Conservation (phyloP, 352 stramenopile genomes). For the Phytophthora boehmeriae region DNA sequence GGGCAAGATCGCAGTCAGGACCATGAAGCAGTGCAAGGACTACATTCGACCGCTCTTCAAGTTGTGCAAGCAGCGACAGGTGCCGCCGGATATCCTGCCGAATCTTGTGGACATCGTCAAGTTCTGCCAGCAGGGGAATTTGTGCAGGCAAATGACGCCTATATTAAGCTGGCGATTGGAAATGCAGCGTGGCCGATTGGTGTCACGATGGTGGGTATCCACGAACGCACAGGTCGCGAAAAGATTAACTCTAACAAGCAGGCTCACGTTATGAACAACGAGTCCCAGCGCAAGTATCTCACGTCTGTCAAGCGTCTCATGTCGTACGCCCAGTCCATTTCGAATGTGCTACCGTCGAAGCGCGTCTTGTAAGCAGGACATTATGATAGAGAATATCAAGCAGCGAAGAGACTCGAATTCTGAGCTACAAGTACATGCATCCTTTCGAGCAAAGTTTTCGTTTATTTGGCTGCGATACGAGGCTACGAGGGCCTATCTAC, state of each 20-base stretch:
- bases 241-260: conserved; percentile 98
- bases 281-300: conserved; percentile 98
- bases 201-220: conserved; percentile 99
- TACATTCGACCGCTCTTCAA: conserved; percentile 99
- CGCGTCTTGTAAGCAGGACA: conserved; percentile 60
- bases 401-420: conserved; percentile 1
- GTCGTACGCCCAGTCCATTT: conserved; percentile 94
- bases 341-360: conserved; percentile 85
- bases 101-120: conserved; percentile 94
- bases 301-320: conserved; percentile 98
- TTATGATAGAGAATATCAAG: not conserved
- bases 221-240: conserved; percentile 94
- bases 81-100: conserved; percentile 89
- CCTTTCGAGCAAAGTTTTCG: conserved; percentile 9
- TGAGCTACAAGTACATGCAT: conserved; percentile 5
- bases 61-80: conserved; percentile 92
- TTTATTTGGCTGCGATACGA: conserved; percentile 15
- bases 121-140: conserved; percentile 95
- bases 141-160: conserved; percentile 96
- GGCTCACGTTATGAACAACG: conserved; percentile 99
- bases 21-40: conserved; percentile 98
- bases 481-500: not conserved
- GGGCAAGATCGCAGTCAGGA: conserved; percentile 96
- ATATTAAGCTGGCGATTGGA: conserved; percentile 98
- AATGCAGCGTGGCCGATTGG: conserved; percentile 99